A percentile compares a stretch with the other conserved stretches of the same genome.
Conservation (phyloP, 2,329 filamentous ascomycete species). For the Sarocladiaceae sp. region DNA sequence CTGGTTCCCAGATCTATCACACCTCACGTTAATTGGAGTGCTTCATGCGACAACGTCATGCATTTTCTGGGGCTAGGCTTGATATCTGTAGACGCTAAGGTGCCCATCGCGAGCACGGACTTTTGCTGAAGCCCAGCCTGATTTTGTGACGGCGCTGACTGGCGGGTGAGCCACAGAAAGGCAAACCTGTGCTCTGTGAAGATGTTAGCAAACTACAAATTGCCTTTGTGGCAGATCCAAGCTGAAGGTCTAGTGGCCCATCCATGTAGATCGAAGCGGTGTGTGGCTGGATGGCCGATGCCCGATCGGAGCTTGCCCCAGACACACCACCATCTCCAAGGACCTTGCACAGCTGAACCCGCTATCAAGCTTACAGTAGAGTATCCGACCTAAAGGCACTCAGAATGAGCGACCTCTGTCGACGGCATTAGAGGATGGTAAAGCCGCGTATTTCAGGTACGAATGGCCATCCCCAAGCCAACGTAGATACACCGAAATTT, state of each 20-base stretch:
- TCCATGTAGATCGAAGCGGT: neutral
- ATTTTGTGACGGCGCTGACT: neutral
- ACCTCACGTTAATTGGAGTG: neutral
- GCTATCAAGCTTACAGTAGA: no score
- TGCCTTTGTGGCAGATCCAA: no score
- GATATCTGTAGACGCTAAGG: no score
- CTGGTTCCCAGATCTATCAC: neutral
- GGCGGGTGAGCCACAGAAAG: neutral
- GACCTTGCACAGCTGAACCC: neutral
- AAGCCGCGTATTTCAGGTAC: no score
- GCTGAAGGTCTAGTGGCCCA: neutral
- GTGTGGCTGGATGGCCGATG: constrained; percentile 1
- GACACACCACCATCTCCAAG: neutral
- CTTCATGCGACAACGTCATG: neutral
- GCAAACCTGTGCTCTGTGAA: neutral
- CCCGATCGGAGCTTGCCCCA: neutral
- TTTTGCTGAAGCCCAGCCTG: no score
- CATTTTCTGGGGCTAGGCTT: neutral
- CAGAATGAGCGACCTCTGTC: no score
- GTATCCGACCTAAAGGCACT: no score
- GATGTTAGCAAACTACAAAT: no score
- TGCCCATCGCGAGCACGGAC: no score
- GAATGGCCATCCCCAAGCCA: no score
- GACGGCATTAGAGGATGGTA: no score
- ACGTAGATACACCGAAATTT: neutral